Evolutionary conservation across 257 asterid species (phyloP).

Genomic region (Nicotiana benthamiana): DNA sequence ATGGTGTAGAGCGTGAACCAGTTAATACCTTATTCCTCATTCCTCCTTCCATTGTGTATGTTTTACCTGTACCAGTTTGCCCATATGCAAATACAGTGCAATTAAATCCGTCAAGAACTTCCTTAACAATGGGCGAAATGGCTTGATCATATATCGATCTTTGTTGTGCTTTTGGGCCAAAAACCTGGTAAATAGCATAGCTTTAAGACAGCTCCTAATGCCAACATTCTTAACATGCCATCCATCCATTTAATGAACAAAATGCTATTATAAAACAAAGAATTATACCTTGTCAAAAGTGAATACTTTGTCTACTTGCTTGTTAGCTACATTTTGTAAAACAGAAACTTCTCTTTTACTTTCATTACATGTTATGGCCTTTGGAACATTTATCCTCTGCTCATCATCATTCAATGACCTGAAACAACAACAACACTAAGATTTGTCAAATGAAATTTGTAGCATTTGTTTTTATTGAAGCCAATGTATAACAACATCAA

Average conservation of each 20-base stretch:
- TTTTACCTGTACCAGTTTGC: slow-evolving; percentile 77
- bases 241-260: background rate
- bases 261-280: background rate
- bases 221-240: background rate
- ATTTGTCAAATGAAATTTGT: background rate
- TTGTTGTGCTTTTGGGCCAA: slow-evolving; percentile 84
- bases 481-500: background rate
- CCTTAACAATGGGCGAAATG: slow-evolving; percentile 66
- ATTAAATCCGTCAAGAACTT: slow-evolving; percentile 74
- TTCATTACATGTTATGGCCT: slow-evolving; percentile 57
- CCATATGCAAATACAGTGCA: slow-evolving; percentile 86
- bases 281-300: slow-evolving; percentile 67
- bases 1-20: background rate
- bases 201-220: background rate
- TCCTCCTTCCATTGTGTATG: slow-evolving; percentile 84
- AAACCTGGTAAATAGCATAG: slow-evolving; percentile 33
- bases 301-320: slow-evolving; percentile 68
- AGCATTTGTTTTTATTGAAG: background rate
- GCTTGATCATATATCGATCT: slow-evolving; percentile 78
- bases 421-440: background rate
- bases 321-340: slow-evolving; percentile 53
- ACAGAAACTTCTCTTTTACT: slow-evolving; percentile 61
- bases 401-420: slow-evolving; percentile 74
- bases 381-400: slow-evolving; percentile 47
- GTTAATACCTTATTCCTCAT: slow-evolving; percentile 59